Conservation (phyloP, 805 yeast species). For the Saccharomycopsis synnaedendra region DNA sequence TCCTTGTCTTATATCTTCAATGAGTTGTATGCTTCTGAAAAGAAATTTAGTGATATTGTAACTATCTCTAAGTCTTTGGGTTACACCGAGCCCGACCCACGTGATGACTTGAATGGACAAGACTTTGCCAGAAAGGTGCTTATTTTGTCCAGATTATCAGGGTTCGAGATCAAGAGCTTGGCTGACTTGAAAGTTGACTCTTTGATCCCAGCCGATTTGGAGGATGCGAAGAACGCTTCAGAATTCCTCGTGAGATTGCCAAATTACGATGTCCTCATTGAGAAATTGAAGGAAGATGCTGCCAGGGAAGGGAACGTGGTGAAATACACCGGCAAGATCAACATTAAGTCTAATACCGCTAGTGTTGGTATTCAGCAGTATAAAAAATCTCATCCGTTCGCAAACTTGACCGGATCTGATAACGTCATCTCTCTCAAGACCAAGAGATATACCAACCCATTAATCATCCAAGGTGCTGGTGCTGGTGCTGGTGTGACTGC, state of each 20-base stretch:
- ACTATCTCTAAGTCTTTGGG: conserved; percentile 82
- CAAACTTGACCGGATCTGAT: conserved; percentile 90
- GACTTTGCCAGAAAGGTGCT: conserved; percentile 99
- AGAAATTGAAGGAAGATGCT: conserved; percentile 69
- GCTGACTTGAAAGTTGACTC: conserved; percentile 91
- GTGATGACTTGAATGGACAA: conserved; percentile 96
- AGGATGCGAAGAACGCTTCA: conserved; percentile 52
- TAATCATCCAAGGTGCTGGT: conserved; percentile 97
- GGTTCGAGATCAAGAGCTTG: conserved; percentile 75
- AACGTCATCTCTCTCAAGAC: conserved; percentile 89
- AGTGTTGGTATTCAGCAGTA: conserved; percentile 86
- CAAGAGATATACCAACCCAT: conserved; percentile 84
- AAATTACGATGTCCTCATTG: conserved; percentile 69
- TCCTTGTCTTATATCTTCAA: conserved; percentile 92
- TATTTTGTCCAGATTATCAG: conserved; percentile 87
- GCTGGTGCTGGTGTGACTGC: conserved; percentile 73
- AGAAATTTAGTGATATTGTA: conserved; percentile 84
- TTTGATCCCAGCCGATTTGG: conserved; percentile 80
- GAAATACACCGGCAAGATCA: conserved; percentile 89
- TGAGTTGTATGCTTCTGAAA: conserved; percentile 66
- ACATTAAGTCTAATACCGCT: conserved; percentile 54
- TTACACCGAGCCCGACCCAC: conserved; percentile 98
- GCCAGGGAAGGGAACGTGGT: conserved; percentile 75
- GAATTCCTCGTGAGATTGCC: conserved; percentile 80
- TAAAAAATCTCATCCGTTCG: conserved; percentile 86